Conservation (phyloP, 2,329 filamentous ascomycete species). For the Sclerotinia sclerotiorum region DNA sequence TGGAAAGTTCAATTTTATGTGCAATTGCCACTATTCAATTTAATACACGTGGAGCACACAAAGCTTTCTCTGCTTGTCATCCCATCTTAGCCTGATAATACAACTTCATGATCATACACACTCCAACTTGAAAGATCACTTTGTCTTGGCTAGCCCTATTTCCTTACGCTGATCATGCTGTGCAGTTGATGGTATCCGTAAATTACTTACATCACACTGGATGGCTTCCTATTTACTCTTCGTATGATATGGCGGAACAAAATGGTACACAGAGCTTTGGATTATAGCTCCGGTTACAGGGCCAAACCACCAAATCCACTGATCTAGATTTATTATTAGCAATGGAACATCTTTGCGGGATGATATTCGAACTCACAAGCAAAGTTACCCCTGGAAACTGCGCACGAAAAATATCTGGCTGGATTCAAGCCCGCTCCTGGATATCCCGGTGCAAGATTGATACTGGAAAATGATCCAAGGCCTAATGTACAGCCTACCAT, state of each 20-base stretch:
- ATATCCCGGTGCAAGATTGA: constrained; percentile 43
- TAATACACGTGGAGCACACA: not conserved
- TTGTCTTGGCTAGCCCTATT: too few relatives aligned
- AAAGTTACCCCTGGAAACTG: constrained; percentile 41
- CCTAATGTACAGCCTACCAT: constrained; percentile 48
- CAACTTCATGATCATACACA: not conserved
- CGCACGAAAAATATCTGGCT: constrained; percentile 46
- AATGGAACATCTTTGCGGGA: not conserved
- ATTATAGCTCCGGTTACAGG: constrained; percentile 40
- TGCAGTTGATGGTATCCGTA: not conserved
- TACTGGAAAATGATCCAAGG: constrained; percentile 43
- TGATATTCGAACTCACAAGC: constrained; percentile 18
- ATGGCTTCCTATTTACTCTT: not conserved
- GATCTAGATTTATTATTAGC: constrained; percentile 31
- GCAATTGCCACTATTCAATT: not conserved
- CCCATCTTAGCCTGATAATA: not conserved
- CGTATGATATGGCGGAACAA: constrained; percentile 39
- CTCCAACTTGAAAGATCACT: not conserved
- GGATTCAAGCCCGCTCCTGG: constrained; percentile 45
- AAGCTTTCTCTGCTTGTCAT: not conserved
- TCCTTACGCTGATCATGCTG: not conserved
- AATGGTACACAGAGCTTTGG: constrained; percentile 36
- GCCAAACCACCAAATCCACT: constrained; percentile 45
- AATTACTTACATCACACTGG: not conserved
- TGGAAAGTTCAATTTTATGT: not conserved